Conservation (phyloP, 495 filamentous ascomycete genomes). For the Cercophora sp. region DNA sequence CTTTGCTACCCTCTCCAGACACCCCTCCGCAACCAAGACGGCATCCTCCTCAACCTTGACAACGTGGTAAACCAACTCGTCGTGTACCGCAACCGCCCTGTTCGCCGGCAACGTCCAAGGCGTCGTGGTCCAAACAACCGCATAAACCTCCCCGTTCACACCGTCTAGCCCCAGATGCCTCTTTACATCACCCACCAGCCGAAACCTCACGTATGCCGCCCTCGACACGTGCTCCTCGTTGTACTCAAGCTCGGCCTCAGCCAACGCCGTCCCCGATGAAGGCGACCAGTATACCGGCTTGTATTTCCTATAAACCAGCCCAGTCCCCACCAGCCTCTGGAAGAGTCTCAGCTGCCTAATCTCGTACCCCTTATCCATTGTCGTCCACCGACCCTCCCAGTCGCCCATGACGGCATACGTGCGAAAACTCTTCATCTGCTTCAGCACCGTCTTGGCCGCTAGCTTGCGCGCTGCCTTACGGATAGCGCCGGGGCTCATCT, state of each 20-base stretch:
- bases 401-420: conserved; percentile 89
- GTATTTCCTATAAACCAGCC: conserved; percentile 79
- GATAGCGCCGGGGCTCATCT: conserved; percentile 43
- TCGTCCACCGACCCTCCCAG: conserved; percentile 88
- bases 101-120: conserved; percentile 98
- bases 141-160: conserved; percentile 50
- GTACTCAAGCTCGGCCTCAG: conserved; percentile 96
- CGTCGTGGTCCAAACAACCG: conserved; percentile 94
- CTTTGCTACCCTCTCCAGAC: conserved; percentile 47
- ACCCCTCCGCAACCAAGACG: conserved; percentile 56
- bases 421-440: conserved; percentile 79
- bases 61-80: conserved; percentile 68
- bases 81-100: conserved; percentile 74
- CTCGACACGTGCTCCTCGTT: conserved; percentile 76
- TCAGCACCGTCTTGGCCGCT: conserved; percentile 66
- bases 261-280: conserved; percentile 82
- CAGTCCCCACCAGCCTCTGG: conserved; percentile 74
- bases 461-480: conserved; percentile 70
- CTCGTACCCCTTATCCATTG: conserved; percentile 87
- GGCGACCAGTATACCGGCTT: conserved; percentile 98
- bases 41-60: conserved; percentile 54
- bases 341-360: conserved; percentile 82
- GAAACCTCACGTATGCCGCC: conserved; percentile 79
- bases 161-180: conserved; percentile 29
- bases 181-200: conserved; percentile 52